Conservation (phyloP, 192 early-diverging fungal species). For the Podila minutissima region DNA sequence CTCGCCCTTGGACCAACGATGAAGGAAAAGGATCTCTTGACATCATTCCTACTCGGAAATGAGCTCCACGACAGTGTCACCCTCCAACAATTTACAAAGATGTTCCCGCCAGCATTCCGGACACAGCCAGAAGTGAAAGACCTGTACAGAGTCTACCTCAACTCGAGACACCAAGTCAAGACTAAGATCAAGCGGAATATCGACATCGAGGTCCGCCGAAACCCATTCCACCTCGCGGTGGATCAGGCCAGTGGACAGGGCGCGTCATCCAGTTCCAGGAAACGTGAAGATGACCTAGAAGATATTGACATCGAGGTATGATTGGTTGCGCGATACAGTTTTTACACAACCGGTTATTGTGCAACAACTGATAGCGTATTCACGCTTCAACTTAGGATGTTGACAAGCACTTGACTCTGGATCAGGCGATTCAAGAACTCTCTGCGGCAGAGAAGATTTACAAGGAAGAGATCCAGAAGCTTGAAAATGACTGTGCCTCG, state of each 20-base stretch:
- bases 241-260: background rate
- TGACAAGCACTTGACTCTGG: conserved; percentile 41
- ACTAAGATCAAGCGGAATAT: conserved; percentile 43
- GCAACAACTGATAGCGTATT: background rate
- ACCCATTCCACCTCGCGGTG: conserved; percentile 18
- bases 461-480: conserved; percentile 19
- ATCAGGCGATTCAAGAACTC: conserved; percentile 46
- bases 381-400: conserved; percentile 21
- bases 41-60: conserved; percentile 45
- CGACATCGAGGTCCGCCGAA: conserved; percentile 44
- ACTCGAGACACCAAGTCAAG: conserved; percentile 30
- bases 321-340: background rate
- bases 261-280: background rate
- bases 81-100: conserved; percentile 17
- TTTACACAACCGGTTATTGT: background rate
- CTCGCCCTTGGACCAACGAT: background rate
- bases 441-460: conserved; percentile 24
- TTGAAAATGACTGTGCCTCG: conserved; percentile 19
- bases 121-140: conserved; percentile 40
- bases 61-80: conserved; percentile 48
- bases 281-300: background rate
- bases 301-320: conserved; percentile 34
- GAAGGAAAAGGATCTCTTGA: conserved; percentile 44
- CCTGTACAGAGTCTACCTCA: conserved; percentile 35
- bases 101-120: conserved; percentile 20